Evolutionary conservation across 768 basidiomycete genomes (phyloP).

Genomic region (Candolleomyces efflorescens): DNA sequence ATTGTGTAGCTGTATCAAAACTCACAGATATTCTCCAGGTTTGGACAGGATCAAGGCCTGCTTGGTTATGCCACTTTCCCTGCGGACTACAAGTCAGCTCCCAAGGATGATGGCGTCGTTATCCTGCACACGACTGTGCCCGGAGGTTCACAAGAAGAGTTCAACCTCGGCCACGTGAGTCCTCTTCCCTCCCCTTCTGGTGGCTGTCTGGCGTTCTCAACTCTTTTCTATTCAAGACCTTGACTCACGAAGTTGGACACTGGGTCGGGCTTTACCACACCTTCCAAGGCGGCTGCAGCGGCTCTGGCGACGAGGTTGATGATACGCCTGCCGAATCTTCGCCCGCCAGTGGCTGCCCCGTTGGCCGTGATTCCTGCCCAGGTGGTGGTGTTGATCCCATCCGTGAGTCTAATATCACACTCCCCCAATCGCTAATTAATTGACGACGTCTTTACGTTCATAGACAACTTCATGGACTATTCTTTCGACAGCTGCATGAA

Average conservation of each 20-base stretch:
- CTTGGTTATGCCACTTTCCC: conserved; percentile 45
- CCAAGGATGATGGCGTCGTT: conserved; percentile 37
- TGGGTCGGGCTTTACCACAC: conserved; percentile 47
- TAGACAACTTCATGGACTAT: conserved; percentile 12
- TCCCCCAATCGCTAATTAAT: neutral
- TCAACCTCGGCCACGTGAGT: conserved; percentile 31
- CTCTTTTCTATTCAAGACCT: conserved; percentile 24
- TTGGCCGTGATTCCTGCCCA: conserved; percentile 20
- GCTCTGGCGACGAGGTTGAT: conserved; percentile 31
- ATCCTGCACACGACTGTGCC: conserved; percentile 25
- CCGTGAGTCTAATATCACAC: conserved; percentile 8
- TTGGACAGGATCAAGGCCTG: conserved; percentile 27
- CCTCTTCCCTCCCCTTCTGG: neutral
- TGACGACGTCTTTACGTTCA: neutral
- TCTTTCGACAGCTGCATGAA: conserved; percentile 7
- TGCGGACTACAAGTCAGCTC: conserved; percentile 21
- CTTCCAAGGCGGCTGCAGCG: conserved; percentile 36
- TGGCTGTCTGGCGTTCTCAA: conserved; percentile 9
- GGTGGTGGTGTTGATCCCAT: conserved; percentile 13
- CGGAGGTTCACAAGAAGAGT: conserved; percentile 28
- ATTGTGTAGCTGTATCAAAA: neutral
- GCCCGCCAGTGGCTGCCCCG: conserved; percentile 28
- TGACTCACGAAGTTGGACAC: conserved; percentile 44
- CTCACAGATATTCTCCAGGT: conserved; percentile 12
- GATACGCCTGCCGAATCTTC: conserved; percentile 36